These are phyloP conservation scores for Parietaria judaica DNA, from an alignment of 306 rosid genomes.

Conservation along the genomic window DNA sequence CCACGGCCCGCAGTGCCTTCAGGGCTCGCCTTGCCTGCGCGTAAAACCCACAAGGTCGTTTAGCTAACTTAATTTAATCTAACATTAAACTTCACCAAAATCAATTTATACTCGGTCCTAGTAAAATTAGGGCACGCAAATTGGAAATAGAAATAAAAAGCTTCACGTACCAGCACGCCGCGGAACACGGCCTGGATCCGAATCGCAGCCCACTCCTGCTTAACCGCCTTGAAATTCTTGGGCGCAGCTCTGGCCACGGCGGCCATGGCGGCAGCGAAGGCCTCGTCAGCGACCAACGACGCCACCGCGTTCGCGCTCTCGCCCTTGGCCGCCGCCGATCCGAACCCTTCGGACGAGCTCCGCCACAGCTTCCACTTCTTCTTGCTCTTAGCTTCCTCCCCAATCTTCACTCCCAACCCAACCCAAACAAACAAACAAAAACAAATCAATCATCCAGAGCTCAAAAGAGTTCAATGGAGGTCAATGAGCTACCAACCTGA, in stretches of 20 bases:
- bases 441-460: neutral
- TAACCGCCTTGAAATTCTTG: constrained; percentile 49
- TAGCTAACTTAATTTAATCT: too few relatives aligned
- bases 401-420: constrained; percentile 42
- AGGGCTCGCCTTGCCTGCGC: constrained; percentile 71
- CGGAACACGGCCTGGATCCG: constrained; percentile 74
- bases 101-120: too few relatives aligned
- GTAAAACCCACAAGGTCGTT: too few relatives aligned
- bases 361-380: constrained; percentile 88
- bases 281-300: constrained; percentile 28
- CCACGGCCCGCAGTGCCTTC: constrained; percentile 81
- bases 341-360: constrained; percentile 53
- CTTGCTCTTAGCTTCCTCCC: constrained; percentile 37
- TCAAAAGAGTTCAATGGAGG: too few relatives aligned
- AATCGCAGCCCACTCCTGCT: constrained; percentile 74
- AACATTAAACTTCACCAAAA: too few relatives aligned
- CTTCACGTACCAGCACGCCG: constrained; percentile 51
- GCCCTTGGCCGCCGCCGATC: constrained; percentile 31
- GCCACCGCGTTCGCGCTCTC: constrained; percentile 19
- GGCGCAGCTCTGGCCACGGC: constrained; percentile 63
- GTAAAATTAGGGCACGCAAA: neutral
- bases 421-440: neutral
- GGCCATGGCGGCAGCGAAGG: constrained; percentile 63
- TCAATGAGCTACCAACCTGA: constrained; percentile 25
- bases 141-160: neutral